These are phyloP conservation scores for Limonomyces culmigenus DNA, from an alignment of 1,284 basidiomycete genomes.

Conservation along the genomic window DNA sequence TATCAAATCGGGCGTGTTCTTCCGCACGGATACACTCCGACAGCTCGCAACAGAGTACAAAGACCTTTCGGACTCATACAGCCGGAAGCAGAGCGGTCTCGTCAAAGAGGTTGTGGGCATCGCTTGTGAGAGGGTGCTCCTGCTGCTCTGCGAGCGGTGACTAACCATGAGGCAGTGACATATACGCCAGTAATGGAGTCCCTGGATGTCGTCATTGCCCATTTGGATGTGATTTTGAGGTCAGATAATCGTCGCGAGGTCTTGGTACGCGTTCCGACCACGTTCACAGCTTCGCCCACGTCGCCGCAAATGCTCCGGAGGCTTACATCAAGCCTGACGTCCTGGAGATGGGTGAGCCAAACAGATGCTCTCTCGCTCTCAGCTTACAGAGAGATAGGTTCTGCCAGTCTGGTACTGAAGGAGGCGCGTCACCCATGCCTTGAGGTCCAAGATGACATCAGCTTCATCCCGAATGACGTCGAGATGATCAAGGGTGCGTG, in stretches of 20 bases:
- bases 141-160: not conserved
- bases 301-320: conserved; percentile 74
- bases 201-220: conserved; percentile 78
- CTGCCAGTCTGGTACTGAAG: conserved; percentile 59
- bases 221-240: conserved; percentile 87
- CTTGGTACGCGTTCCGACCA: not conserved
- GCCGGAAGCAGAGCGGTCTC: conserved; percentile 62
- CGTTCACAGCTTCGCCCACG: conserved; percentile 67
- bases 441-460: conserved; percentile 91
- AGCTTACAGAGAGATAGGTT: conserved; percentile 31
- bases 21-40: conserved; percentile 74
- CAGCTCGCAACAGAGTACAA: conserved; percentile 60
- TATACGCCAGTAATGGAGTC: conserved; percentile 84
- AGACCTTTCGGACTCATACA: conserved; percentile 56
- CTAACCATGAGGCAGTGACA: conserved; percentile 36
- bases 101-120: conserved; percentile 92
- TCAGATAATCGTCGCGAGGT: conserved; percentile 19
- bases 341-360: conserved; percentile 38
- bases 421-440: conserved; percentile 92
- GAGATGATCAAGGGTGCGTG: conserved; percentile 66
- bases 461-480: conserved; percentile 91
- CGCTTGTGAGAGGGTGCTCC: conserved; percentile 42
- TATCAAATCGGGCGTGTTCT: conserved; percentile 79
- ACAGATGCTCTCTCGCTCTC: conserved; percentile 1
- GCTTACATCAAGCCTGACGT: conserved; percentile 78